phyloP scores from a whole-genome alignment of 2,329 filamentous ascomycete genomes.

The Pseudopithomyces maydicus region DNA sequence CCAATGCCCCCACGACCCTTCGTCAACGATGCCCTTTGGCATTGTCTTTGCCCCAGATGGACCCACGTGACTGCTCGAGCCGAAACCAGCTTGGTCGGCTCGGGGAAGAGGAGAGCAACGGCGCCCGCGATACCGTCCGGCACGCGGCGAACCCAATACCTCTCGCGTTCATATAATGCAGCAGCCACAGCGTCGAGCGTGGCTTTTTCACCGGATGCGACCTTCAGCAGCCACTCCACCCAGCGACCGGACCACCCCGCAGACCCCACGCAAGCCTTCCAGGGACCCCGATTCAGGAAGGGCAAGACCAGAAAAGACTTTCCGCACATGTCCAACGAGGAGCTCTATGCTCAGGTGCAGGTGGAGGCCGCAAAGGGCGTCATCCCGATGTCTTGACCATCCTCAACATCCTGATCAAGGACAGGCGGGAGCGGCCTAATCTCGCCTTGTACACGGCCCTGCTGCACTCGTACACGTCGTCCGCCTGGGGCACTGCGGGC shows the following conservation, averaged over 20 bases:
- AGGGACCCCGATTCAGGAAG: neutral
- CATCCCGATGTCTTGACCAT: conserved; percentile 45
- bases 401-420: conserved; percentile 63
- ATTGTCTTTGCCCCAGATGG: conserved; percentile 40
- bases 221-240: neutral
- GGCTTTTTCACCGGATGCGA: neutral
- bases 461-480: conserved; percentile 72
- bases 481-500: conserved; percentile 67
- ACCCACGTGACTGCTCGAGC: conserved; percentile 5
- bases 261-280: neutral
- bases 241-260: neutral
- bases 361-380: conserved; percentile 28
- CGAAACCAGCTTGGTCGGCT: neutral
- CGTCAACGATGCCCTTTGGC: conserved; percentile 42
- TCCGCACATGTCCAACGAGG: conserved; percentile 28
- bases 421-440: conserved; percentile 61
- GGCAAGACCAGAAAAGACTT: conserved; percentile 8
- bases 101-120: conserved; percentile 6
- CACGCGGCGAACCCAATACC: neutral
- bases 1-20: conserved; percentile 39
- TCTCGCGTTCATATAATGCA: neutral
- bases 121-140: neutral
- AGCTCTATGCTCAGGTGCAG: conserved; percentile 39
- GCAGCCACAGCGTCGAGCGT: neutral
- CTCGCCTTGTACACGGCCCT: conserved; percentile 73